These are phyloP conservation scores for Umbelopsis isabellina DNA, from an alignment of 192 early-diverging fungal genomes.

Conservation along the genomic window DNA sequence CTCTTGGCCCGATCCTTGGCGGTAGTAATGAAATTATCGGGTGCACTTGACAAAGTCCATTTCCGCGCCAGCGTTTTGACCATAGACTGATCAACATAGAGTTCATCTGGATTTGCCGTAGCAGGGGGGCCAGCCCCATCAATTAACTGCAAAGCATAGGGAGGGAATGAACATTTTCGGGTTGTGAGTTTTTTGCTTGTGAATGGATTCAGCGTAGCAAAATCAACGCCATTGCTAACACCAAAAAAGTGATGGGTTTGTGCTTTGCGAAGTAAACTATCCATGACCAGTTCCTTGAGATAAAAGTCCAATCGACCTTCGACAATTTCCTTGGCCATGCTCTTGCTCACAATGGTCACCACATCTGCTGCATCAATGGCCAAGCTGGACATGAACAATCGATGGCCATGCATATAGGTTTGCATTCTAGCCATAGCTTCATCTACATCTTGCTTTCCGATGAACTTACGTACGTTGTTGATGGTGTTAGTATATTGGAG, in stretches of 20 bases:
- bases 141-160: slow-evolving; percentile 31
- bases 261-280: slow-evolving; percentile 48
- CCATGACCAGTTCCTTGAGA: slow-evolving; percentile 58
- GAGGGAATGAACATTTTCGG: slow-evolving; percentile 43
- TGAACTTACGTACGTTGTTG: slow-evolving; percentile 52
- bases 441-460: slow-evolving; percentile 37
- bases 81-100: slow-evolving; percentile 1
- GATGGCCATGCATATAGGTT: slow-evolving; percentile 49
- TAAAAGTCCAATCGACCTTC: slow-evolving; percentile 57
- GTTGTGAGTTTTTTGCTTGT: slow-evolving; percentile 35
- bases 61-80: background rate
- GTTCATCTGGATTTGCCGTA: slow-evolving; percentile 1
- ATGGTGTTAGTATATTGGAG: slow-evolving; percentile 55
- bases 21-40: slow-evolving; percentile 26
- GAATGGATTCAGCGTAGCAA: slow-evolving; percentile 52
- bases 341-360: slow-evolving; percentile 56
- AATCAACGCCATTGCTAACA: slow-evolving; percentile 60
- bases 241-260: slow-evolving; percentile 49
- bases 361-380: slow-evolving; percentile 56
- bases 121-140: slow-evolving; percentile 11
- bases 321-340: slow-evolving; percentile 58
- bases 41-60: slow-evolving; percentile 14
- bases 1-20: slow-evolving; percentile 52
- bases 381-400: slow-evolving; percentile 52
- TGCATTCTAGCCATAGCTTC: slow-evolving; percentile 39